A percentile compares a stretch with the other conserved stretches of the same genome.
phyloP scores from a whole-genome alignment of 257 asterid genomes.

The Rhazya stricta region DNA sequence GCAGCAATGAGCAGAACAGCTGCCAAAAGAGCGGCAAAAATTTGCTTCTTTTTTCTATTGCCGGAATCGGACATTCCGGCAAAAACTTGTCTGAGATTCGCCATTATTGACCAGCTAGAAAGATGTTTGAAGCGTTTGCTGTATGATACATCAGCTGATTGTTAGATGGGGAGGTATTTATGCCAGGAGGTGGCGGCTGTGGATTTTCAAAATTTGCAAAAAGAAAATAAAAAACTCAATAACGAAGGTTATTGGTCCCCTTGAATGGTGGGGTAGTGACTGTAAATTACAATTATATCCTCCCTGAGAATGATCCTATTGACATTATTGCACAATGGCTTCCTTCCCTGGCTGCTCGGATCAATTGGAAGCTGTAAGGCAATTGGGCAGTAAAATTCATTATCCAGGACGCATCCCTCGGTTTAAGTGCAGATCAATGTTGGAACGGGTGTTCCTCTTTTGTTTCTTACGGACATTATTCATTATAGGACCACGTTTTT shows the following conservation, averaged over 20 bases:
- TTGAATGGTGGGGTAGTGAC: not conserved
- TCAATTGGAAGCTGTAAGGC: not conserved
- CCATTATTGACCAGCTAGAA: not conserved
- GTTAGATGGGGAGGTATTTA: not conserved
- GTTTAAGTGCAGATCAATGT: not conserved
- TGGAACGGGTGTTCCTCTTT: too few relatives aligned
- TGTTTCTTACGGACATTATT: too few relatives aligned
- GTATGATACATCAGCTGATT: not conserved
- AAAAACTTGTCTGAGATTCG: not conserved
- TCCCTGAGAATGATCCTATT: too few relatives aligned
- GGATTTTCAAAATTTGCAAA: not conserved
- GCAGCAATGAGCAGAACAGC: conserved; percentile 9
- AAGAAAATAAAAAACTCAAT: too few relatives aligned
- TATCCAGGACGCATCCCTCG: not conserved
- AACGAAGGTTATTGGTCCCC: not conserved
- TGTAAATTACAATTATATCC: too few relatives aligned
- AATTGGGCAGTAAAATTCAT: not conserved
- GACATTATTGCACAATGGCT: too few relatives aligned
- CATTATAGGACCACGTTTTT: too few relatives aligned
- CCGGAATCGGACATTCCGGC: conserved; percentile 15
- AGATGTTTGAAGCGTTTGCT: not conserved
- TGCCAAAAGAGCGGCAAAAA: conserved; percentile 5
- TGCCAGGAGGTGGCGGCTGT: not conserved
- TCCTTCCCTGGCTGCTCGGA: too few relatives aligned
- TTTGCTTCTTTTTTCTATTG: conserved; percentile 12